Evolutionary conservation across 1,284 basidiomycete genomes (phyloP).

Genomic region (Irpex sp.): DNA sequence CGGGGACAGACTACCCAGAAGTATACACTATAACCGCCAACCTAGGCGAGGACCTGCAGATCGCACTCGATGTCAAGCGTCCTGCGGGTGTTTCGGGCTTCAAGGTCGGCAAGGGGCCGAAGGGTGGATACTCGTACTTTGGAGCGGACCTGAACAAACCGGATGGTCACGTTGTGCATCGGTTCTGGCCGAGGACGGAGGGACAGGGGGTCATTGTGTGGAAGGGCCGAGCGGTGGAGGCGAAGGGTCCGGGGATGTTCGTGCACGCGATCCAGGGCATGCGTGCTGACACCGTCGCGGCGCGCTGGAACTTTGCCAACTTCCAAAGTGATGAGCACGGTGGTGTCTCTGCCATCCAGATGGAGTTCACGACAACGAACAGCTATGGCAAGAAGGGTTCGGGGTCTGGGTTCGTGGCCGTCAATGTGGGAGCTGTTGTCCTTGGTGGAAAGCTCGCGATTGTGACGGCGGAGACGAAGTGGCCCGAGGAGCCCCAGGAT

Average conservation of each 20-base stretch:
- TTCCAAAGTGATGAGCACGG: constrained; percentile 76
- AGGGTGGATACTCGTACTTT: constrained; percentile 91
- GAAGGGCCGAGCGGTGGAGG: constrained; percentile 64
- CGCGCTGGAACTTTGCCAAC: constrained; percentile 94
- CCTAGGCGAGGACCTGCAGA: constrained; percentile 76
- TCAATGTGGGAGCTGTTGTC: constrained; percentile 85
- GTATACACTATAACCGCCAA: constrained; percentile 81
- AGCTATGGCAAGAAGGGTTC: constrained; percentile 71
- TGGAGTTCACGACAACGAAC: constrained; percentile 92
- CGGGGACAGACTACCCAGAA: constrained; percentile 68
- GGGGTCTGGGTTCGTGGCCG: constrained; percentile 76
- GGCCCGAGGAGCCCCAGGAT: constrained; percentile 52
- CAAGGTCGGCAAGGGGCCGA: constrained; percentile 87
- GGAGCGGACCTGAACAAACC: constrained; percentile 71
- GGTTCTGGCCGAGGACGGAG: constrained; percentile 82
- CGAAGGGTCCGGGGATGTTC: constrained; percentile 86
- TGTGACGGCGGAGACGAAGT: constrained; percentile 70
- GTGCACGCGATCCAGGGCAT: constrained; percentile 98
- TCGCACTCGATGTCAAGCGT: constrained; percentile 74
- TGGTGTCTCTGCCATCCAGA: constrained; percentile 86
- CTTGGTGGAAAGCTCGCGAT: constrained; percentile 72
- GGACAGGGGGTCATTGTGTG: constrained; percentile 72
- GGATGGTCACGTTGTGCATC: constrained; percentile 89
- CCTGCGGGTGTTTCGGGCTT: constrained; percentile 78
- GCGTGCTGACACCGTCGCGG: constrained; percentile 92